Percentiles rank a stretch among this genome's conserved stretches.
Conservation (phyloP, 2,329 filamentous ascomycete genomes). For the Nemania abortiva region DNA sequence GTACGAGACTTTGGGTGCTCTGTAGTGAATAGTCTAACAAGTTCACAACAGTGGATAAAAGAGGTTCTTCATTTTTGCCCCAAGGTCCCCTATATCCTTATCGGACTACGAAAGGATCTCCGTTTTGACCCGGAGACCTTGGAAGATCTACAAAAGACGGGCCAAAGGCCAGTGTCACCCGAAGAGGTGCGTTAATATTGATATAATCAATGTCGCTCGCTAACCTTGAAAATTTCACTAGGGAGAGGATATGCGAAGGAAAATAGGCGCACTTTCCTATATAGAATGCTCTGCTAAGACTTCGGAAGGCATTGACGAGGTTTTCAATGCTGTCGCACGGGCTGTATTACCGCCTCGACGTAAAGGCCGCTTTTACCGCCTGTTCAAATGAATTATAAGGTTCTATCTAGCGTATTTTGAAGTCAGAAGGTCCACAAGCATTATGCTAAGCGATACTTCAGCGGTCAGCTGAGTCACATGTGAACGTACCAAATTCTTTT, state of each 20-base stretch:
- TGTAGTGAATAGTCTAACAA: background rate
- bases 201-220: background rate
- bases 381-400: too few species aligned
- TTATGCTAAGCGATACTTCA: background rate
- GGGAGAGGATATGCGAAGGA: background rate
- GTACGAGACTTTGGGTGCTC: background rate
- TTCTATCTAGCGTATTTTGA: too few species aligned
- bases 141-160: background rate
- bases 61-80: background rate
- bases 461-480: background rate
- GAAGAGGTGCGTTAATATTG: background rate
- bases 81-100: background rate
- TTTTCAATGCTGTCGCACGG: background rate
- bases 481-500: too few species aligned
- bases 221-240: background rate
- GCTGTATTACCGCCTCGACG: too few species aligned
- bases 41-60: background rate
- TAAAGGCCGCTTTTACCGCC: too few species aligned
- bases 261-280: background rate
- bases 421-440: too few species aligned
- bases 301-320: background rate
- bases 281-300: constrained; percentile 3
- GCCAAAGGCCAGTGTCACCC: background rate
- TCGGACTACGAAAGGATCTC: background rate
- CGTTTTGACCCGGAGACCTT: background rate